Conservation (phyloP, 495 filamentous ascomycete species). For the Cudoniella acicularis region DNA sequence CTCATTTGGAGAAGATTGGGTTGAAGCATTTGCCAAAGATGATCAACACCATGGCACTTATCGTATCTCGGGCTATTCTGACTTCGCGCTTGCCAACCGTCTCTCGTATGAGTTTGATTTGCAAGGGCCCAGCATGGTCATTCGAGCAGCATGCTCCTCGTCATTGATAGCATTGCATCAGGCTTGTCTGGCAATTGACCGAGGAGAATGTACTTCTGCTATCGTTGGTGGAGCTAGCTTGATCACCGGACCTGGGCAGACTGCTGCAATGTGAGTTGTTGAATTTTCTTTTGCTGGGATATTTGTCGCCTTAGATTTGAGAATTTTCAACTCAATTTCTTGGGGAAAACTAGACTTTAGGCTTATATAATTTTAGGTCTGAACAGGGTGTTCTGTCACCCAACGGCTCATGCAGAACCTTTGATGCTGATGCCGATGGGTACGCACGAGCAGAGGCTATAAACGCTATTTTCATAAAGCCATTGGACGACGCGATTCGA, state of each 20-base stretch:
- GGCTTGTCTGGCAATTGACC: conserved; percentile 2
- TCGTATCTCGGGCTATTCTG: conserved; percentile 19
- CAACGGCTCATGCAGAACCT: conserved; percentile 51
- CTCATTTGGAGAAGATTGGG: conserved; percentile 35
- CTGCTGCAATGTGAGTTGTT: background rate
- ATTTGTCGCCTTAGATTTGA: too few species aligned
- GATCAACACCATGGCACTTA: conserved; percentile 39
- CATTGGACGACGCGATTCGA: conserved; percentile 48
- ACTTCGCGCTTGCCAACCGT: conserved; percentile 35
- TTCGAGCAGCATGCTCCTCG: conserved; percentile 19
- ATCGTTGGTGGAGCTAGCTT: conserved; percentile 32
- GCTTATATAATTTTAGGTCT: too few species aligned
- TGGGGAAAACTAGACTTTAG: too few species aligned
- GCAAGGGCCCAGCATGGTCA: conserved; percentile 23
- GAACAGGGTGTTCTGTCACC: conserved; percentile 7
- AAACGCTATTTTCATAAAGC: conserved; percentile 56
- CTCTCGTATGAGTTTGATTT: conserved; percentile 33
- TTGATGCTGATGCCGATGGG: conserved; percentile 58
- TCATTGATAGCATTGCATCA: conserved; percentile 11
- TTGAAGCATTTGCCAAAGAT: conserved; percentile 31
- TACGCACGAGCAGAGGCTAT: conserved; percentile 64
- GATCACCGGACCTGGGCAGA: background rate
- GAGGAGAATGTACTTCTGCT: conserved; percentile 33
- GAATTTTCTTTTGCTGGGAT: too few species aligned
- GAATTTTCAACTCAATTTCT: too few species aligned